Evolutionary conservation across 345 rosid species (phyloP).

Genomic region (Clarkia xantiana): DNA sequence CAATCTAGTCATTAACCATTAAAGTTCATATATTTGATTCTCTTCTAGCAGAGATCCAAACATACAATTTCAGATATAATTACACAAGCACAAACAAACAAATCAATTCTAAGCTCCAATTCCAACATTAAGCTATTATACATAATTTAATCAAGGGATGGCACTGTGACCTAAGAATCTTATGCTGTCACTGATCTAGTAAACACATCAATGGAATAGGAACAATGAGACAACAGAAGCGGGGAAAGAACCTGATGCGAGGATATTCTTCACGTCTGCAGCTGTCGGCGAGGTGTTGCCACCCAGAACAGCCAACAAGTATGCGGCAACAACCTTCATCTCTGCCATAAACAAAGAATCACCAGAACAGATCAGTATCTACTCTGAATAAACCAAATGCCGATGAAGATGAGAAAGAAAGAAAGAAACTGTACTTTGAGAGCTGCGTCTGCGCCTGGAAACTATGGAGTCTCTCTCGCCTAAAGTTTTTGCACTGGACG

Average conservation of each 20-base stretch:
- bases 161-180: neutral
- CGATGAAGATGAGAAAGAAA: neutral
- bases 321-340: conserved; percentile 76
- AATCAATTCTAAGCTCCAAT: too few relatives aligned
- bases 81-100: too few relatives aligned
- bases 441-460: neutral
- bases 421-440: neutral
- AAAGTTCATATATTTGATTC: too few relatives aligned
- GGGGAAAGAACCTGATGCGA: conserved; percentile 38
- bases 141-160: neutral
- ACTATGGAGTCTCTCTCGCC: neutral
- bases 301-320: conserved; percentile 53
- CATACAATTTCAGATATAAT: too few relatives aligned
- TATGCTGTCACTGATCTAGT: neutral
- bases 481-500: neutral
- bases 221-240: neutral
- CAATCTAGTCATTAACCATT: too few relatives aligned
- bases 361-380: neutral
- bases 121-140: too few relatives aligned
- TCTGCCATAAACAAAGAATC: conserved; percentile 6
- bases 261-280: conserved; percentile 38
- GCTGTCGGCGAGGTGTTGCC: conserved; percentile 46
- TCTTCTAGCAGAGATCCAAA: too few relatives aligned
- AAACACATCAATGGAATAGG: neutral
- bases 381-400: neutral